Conservation (phyloP, 2,329 filamentous ascomycete genomes). For the Diplodia intermedia region DNA sequence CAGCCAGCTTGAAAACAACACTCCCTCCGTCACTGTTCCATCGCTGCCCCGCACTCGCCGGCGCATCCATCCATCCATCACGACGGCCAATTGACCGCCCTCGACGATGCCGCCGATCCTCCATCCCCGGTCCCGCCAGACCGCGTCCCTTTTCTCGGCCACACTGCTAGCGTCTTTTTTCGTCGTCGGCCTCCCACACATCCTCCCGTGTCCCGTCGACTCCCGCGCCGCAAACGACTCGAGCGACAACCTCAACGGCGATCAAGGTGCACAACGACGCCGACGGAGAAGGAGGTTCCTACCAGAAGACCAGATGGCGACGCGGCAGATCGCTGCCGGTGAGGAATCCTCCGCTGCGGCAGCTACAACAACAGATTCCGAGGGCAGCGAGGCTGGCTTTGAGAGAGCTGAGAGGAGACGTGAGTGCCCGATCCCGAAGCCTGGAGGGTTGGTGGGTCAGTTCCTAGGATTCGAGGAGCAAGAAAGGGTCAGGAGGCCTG, state of each 20-base stretch:
- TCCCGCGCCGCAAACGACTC: conserved; percentile 71
- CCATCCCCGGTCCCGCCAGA: conserved; percentile 91
- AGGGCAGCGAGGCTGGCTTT: conserved; percentile 32
- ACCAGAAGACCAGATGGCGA: conserved; percentile 29
- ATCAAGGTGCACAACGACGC: conserved; percentile 28
- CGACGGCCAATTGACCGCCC: conserved; percentile 17
- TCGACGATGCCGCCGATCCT: conserved; percentile 76
- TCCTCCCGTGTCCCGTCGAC: conserved; percentile 85
- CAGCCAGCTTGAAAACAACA: neutral
- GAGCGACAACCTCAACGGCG: conserved; percentile 44
- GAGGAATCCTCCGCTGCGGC: conserved; percentile 37
- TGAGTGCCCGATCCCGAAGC: conserved; percentile 93
- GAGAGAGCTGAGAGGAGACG: conserved; percentile 42
- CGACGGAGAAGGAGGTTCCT: conserved; percentile 50
- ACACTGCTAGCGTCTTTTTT: conserved; percentile 89
- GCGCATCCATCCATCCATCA: conserved; percentile 1
- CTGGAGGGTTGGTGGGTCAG: conserved; percentile 76
- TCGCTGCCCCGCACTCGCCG: neutral
- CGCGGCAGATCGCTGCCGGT: conserved; percentile 37
- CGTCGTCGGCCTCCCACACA: conserved; percentile 87
- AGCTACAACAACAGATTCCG: conserved; percentile 31
- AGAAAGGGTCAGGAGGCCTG: conserved; percentile 34
- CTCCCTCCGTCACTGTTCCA: neutral
- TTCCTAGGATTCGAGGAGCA: conserved; percentile 71
- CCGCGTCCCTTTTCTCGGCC: conserved; percentile 92